Percentiles rank a stretch among this genome's conserved stretches.
These are phyloP conservation scores for Miscanthus lutarioriparius DNA, from an alignment of 176 grass and related monocot species.

Conservation along the genomic window DNA sequence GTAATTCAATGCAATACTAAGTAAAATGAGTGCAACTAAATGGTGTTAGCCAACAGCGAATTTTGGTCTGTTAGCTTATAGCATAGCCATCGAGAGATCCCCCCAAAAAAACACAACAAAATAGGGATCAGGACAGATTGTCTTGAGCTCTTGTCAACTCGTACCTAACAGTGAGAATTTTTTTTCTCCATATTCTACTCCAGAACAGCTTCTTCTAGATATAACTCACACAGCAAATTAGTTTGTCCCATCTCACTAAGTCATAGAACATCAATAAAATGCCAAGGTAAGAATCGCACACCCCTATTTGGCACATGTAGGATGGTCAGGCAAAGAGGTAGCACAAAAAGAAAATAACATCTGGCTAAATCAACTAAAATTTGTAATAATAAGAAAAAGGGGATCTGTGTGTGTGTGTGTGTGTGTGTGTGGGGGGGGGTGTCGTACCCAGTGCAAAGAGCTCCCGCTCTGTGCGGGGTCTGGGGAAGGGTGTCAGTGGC, in stretches of 20 bases:
- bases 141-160: neutral
- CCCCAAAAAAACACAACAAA: too few species aligned
- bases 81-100: neutral
- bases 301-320: neutral
- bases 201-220: neutral
- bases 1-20: neutral
- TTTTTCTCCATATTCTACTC: neutral
- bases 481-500: too few species aligned
- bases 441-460: too few species aligned
- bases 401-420: too few species aligned
- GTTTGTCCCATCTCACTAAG: neutral
- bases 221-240: neutral
- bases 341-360: too few species aligned
- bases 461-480: too few species aligned
- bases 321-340: neutral
- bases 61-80: neutral
- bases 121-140: too few species aligned
- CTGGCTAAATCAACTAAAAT: too few species aligned
- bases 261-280: neutral
- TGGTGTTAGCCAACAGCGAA: neutral
- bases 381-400: too few species aligned
- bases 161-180: neutral
- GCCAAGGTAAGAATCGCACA: neutral
- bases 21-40: neutral
- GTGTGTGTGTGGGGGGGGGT: too few species aligned